Base-by-base conservation (phyloP, 2,329 filamentous ascomycete species). In the Colletotrichum filicis region DNA sequence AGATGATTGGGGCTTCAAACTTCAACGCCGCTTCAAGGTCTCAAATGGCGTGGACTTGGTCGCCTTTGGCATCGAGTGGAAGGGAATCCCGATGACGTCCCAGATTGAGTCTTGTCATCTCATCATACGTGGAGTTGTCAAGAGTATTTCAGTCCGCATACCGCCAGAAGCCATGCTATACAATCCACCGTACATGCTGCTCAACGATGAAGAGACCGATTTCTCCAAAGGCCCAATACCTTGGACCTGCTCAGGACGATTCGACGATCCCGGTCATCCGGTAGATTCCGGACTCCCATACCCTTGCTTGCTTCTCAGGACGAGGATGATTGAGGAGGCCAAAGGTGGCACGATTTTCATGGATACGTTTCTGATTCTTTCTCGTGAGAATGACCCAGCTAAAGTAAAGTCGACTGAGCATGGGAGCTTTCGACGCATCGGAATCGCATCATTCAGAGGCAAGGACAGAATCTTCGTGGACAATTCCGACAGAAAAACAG, bases 31-130 rank as follows among this genome's bases (percentile, higher is more conserved):
- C 4, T 6, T 4, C 5, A 2, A 19, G 1, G n/a, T 46, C 16
- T 42, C 37, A 16, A 2, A 66, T 26, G 1, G 24, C 16, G 16
- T 32, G 19, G 16, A 22, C 16, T n/a, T 32, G 9, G 6, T 42
- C 3, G 1, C 28, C 14, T 32, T 7, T 14, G 14, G 24, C n/a
- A 37, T 71, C 19, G 16, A 67, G 2, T 71, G 68, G 68, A 16
- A 56, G 1, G 68, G 68, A 8, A 58, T n/a, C 3, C 7, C 26
- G 28, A 67, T 71, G 68, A 35, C 68, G 1, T 71, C 68, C 1
- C 4, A 56, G 1, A 60, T 71, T 16, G 4, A 3, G 16, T n/a
- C 4, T 0, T 56, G 56, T 24, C 5, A 26, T 2, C 59, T 62
- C 0, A 14, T 35, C 7, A 1, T 71, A 5, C 35, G 14, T 0